Conservation (phyloP, 2,329 filamentous ascomycete genomes). For the Ophiocordyceps camponoti-leonardi region DNA sequence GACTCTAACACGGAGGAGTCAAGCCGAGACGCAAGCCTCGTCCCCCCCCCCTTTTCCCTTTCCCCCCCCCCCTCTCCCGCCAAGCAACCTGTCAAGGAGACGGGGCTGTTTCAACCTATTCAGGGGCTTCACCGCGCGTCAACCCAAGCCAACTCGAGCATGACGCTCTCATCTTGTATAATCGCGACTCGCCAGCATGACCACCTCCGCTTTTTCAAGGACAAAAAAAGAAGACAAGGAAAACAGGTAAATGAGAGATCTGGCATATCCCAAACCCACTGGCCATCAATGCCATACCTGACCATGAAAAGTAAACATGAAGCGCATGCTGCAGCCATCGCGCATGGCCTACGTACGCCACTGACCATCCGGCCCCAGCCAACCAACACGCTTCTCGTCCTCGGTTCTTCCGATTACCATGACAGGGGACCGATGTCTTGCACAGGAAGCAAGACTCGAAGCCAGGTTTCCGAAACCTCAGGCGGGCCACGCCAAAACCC, state of each 20-base stretch:
- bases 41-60: too few relatives aligned
- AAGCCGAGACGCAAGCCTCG: neutral
- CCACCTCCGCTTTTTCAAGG: neutral
- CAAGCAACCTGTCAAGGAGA: neutral
- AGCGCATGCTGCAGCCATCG: neutral
- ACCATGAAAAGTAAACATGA: neutral
- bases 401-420: neutral
- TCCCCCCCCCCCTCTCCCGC: too few relatives aligned
- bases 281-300: neutral
- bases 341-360: neutral
- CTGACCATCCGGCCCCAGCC: neutral
- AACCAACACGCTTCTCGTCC: neutral
- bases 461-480: conserved; percentile 1
- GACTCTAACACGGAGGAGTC: neutral
- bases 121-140: neutral
- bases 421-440: neutral
- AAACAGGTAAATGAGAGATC: neutral
- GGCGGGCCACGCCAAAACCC: neutral
- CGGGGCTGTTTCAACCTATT: neutral
- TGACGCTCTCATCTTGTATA: neutral
- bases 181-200: neutral
- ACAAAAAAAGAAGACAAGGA: neutral
- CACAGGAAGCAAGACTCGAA: neutral
- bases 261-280: neutral
- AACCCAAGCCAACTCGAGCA: neutral